Conservation (phyloP, 2,329 filamentous ascomycete species). For the Bipolaris zeicola region DNA sequence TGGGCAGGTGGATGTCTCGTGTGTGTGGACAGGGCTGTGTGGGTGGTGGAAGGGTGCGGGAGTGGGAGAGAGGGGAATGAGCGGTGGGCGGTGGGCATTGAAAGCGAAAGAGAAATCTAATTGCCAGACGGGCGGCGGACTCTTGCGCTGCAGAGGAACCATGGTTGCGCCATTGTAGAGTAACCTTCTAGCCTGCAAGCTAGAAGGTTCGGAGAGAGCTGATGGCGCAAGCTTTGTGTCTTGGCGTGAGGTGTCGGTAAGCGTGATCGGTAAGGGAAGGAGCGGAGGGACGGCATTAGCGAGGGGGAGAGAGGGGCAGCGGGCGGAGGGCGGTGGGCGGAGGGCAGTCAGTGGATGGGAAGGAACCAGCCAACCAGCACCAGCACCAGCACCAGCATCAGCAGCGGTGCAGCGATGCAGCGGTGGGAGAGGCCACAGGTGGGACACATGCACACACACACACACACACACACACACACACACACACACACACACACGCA, state of each 20-base stretch:
- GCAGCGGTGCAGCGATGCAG: no score
- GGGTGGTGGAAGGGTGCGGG: background rate
- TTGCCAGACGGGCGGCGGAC: background rate
- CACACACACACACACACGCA: background rate
- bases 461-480: background rate
- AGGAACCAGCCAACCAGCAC: background rate
- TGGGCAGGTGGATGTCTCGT: background rate
- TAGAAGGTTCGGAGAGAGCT: conserved; percentile 23
- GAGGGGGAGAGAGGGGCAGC: conserved; percentile 1
- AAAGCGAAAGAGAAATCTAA: conserved; percentile 4
- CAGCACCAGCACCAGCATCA: no score
- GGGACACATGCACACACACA: background rate
- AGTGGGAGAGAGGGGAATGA: background rate
- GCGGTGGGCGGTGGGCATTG: background rate
- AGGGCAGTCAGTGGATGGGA: background rate
- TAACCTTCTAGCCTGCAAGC: conserved; percentile 18
- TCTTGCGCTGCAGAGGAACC: background rate
- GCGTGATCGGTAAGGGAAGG: conserved; percentile 16
- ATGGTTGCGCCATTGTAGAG: background rate
- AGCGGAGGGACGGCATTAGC: conserved; percentile 10
- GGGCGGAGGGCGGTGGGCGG: background rate
- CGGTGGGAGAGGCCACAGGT: background rate
- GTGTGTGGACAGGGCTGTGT: background rate
- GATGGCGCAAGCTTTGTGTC: conserved; percentile 18
- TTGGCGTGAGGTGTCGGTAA: conserved; percentile 9